phyloP scores from a whole-genome alignment of 371 early-diverging fungal genomes.

The Mortierella sp. region DNA sequence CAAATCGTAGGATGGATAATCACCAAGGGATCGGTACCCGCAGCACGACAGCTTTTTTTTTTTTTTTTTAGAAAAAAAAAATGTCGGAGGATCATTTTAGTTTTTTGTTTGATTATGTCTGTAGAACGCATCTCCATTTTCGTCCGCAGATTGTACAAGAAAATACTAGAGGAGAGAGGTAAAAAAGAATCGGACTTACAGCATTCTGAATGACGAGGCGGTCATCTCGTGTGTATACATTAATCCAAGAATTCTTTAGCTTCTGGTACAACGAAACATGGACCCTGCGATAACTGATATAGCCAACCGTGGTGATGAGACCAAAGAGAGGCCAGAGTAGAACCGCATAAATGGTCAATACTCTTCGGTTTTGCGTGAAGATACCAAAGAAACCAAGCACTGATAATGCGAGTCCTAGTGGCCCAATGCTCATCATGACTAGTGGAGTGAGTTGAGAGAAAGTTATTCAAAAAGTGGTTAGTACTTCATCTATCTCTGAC shows the following conservation, averaged over 20 bases:
- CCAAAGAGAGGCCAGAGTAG: slow-evolving; percentile 68
- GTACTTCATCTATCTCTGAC: background rate
- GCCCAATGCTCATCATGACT: slow-evolving; percentile 63
- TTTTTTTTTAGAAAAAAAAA: background rate
- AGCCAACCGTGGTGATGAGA: slow-evolving; percentile 65
- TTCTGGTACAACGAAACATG: slow-evolving; percentile 29
- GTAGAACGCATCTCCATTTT: too few relatives aligned
- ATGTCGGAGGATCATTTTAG: background rate
- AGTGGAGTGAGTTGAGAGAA: slow-evolving; percentile 3
- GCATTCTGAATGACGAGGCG: slow-evolving; percentile 48
- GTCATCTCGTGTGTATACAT: slow-evolving; percentile 40
- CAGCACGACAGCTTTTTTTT: slow-evolving; percentile 62
- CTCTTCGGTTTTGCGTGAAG: slow-evolving; percentile 61
- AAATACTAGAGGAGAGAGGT: background rate
- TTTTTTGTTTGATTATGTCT: too few relatives aligned
- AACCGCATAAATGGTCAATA: slow-evolving; percentile 60
- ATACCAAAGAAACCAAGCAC: slow-evolving; percentile 65
- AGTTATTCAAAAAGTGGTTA: background rate
- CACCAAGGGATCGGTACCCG: slow-evolving; percentile 63
- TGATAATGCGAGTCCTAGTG: slow-evolving; percentile 58
- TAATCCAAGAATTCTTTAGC: slow-evolving; percentile 46
- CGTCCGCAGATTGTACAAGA: background rate
- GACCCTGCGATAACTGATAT: slow-evolving; percentile 57
- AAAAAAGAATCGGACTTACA: slow-evolving; percentile 21
- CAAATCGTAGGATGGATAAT: slow-evolving; percentile 65